Evolutionary conservation across 1,139 yeast species (phyloP).

Genomic region (Sugiyamaella sp.): DNA sequence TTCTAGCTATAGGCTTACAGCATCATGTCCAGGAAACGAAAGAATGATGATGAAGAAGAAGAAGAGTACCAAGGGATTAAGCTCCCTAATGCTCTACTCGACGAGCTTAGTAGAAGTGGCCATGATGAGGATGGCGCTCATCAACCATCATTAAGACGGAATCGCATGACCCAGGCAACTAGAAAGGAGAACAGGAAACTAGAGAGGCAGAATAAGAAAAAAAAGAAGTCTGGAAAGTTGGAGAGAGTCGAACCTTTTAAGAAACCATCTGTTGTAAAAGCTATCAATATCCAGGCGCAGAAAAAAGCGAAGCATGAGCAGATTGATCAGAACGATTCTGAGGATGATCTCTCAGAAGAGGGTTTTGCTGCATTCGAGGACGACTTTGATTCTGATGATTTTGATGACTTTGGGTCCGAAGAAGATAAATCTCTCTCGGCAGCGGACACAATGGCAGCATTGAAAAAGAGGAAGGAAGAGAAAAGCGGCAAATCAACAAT

Average conservation of each 20-base stretch:
- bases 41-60: background rate
- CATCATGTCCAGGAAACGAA: slow-evolving; percentile 5
- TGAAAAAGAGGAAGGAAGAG: slow-evolving; percentile 13
- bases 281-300: too few species aligned
- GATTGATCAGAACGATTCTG: slow-evolving; percentile 37
- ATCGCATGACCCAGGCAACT: slow-evolving; percentile 40
- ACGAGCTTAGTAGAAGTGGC: slow-evolving; percentile 57
- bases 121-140: slow-evolving; percentile 46
- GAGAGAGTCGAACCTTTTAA: background rate
- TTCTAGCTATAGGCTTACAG: background rate
- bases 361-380: slow-evolving; percentile 32
- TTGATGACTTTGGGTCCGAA: background rate
- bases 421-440: background rate
- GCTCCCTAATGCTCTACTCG: slow-evolving; percentile 68
- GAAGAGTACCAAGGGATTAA: slow-evolving; percentile 43
- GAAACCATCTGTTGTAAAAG: too few species aligned
- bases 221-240: slow-evolving; percentile 13
- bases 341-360: slow-evolving; percentile 27
- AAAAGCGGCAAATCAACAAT: slow-evolving; percentile 6
- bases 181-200: slow-evolving; percentile 63
- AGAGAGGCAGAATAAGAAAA: slow-evolving; percentile 55
- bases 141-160: slow-evolving; percentile 36
- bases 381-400: slow-evolving; percentile 29
- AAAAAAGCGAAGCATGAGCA: slow-evolving; percentile 33
- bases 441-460: slow-evolving; percentile 20